Evolutionary conservation across 768 basidiomycete species (phyloP).

Genomic region (Leccinellum rugosiceps): DNA sequence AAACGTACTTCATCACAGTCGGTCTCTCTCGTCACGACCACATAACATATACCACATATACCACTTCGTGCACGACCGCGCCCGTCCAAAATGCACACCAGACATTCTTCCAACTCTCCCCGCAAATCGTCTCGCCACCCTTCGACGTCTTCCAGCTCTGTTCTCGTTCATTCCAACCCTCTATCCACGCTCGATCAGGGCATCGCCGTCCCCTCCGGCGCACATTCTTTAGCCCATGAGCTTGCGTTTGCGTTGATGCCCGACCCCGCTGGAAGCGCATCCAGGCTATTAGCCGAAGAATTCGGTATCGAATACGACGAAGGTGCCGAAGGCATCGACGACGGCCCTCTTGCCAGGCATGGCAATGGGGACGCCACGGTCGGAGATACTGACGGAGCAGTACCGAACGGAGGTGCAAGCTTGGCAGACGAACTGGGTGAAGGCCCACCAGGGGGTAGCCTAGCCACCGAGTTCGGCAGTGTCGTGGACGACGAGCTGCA

Average conservation of each 20-base stretch:
- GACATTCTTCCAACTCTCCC: conserved; percentile 26
- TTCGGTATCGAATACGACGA: conserved; percentile 89
- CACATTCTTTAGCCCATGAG: conserved; percentile 80
- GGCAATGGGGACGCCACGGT: conserved; percentile 27
- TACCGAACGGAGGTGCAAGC: conserved; percentile 29
- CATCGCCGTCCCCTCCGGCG: conserved; percentile 28
- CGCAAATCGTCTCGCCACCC: conserved; percentile 31
- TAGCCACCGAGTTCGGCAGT: conserved; percentile 25
- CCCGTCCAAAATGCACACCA: conserved; percentile 23
- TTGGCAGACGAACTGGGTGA: conserved; percentile 43
- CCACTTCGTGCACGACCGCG: neutral
- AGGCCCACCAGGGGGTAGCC: conserved; percentile 14
- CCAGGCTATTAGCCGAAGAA: conserved; percentile 79
- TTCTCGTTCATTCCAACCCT: conserved; percentile 24
- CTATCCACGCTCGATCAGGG: conserved; percentile 32
- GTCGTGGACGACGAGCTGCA: conserved; percentile 18
- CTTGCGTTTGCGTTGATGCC: conserved; percentile 86
- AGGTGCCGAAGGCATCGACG: conserved; percentile 76
- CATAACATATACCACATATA: conserved; percentile 11
- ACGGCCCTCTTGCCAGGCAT: conserved; percentile 22
- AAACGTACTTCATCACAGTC: conserved; percentile 1
- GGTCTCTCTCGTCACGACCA: conserved; percentile 12
- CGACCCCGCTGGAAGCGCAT: conserved; percentile 68
- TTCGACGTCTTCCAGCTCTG: conserved; percentile 20
- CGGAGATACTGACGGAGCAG: conserved; percentile 31